phyloP scores from a whole-genome alignment of 1,139 yeast species.

The Kodamaea anthophila region DNA sequence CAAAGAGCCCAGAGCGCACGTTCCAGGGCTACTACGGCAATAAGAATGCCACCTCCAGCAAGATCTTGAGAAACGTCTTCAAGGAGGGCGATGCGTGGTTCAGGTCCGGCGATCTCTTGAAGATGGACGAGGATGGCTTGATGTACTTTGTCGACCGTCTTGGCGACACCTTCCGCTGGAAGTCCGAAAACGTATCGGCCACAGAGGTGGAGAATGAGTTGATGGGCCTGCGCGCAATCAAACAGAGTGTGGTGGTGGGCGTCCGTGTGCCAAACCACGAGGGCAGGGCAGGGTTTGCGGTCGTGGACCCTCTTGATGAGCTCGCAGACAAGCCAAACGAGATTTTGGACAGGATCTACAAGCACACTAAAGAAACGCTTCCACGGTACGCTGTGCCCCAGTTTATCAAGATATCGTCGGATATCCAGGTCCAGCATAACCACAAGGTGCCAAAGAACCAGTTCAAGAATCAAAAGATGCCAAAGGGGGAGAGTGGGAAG shows the following conservation, averaged over 20 bases:
- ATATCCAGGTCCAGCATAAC: conserved; percentile 68
- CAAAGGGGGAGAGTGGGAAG: conserved; percentile 56
- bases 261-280: conserved; percentile 82
- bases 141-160: conserved; percentile 85
- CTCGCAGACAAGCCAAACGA: conserved; percentile 21
- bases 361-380: conserved; percentile 40
- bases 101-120: conserved; percentile 80
- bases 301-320: conserved; percentile 49
- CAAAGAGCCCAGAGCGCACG: conserved; percentile 58
- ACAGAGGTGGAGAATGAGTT: conserved; percentile 83
- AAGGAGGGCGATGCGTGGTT: conserved; percentile 88
- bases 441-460: conserved; percentile 79
- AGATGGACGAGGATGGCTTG: conserved; percentile 60
- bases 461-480: conserved; percentile 72
- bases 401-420: conserved; percentile 62
- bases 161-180: conserved; percentile 97
- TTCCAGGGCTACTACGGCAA: conserved; percentile 91
- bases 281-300: conserved; percentile 92
- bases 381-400: conserved; percentile 90
- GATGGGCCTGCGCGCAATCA: conserved; percentile 48
- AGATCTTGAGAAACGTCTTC: conserved; percentile 67
- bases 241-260: conserved; percentile 83
- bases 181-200: conserved; percentile 91
- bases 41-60: conserved; percentile 69
- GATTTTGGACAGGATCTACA: conserved; percentile 25